Evolutionary conservation across 257 asterid species (phyloP).

Genomic region (Solanum paucissectum): DNA sequence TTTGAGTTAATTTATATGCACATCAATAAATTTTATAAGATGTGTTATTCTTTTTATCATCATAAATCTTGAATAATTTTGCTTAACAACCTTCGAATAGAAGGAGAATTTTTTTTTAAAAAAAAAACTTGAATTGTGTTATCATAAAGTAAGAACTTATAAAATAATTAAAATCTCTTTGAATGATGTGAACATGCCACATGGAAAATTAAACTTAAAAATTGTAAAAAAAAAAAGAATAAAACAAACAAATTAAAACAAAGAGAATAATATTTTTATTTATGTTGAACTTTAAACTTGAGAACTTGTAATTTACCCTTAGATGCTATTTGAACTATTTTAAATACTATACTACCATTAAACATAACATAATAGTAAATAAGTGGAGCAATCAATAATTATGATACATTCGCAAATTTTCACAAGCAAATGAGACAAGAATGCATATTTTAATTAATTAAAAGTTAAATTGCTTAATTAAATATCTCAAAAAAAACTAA

Average conservation of each 20-base stretch:
- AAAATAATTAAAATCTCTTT: too few relatives aligned
- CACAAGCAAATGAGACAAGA: neutral
- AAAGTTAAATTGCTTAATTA: neutral
- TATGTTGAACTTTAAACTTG: too few relatives aligned
- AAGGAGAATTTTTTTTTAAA: too few relatives aligned
- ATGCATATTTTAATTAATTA: neutral
- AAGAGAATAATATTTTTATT: too few relatives aligned
- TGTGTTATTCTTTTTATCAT: neutral
- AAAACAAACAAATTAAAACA: too few relatives aligned
- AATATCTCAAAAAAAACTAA: neutral
- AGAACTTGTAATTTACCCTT: neutral
- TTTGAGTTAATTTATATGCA: fast-evolving
- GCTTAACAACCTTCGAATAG: neutral
- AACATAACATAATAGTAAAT: too few relatives aligned
- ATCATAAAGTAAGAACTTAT: too few relatives aligned
- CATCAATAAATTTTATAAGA: neutral
- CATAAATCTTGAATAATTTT: neutral
- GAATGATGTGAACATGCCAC: neutral
- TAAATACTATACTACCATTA: too few relatives aligned
- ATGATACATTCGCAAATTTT: neutral
- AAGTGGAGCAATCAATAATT: neutral
- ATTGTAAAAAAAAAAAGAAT: too few relatives aligned
- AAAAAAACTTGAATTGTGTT: neutral
- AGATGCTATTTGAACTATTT: neutral
- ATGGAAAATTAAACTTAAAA: too few relatives aligned